Base-by-base conservation (phyloP, 805 yeast species). In the Ogataea ramenticola region DNA sequence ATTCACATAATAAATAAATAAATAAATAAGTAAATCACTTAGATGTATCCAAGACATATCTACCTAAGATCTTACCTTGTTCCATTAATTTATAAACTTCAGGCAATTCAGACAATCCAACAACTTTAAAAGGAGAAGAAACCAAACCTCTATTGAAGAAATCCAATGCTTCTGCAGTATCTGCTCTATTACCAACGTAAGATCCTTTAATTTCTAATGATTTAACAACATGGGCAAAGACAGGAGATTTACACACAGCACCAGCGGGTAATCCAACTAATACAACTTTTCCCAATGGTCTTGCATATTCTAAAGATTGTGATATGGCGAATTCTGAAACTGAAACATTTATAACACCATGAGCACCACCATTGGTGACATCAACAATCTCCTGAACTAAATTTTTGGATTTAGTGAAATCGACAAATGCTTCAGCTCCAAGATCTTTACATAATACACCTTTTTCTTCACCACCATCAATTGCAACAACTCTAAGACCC, bases 131-230 rank as follows among this genome's bases (percentile, higher is more conserved):
- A 55, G 67, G 86, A 43, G 84, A 75, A 50, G 72, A 66, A 56
- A 82, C 79, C 54, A 77, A 66, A 44, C 88, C 88, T 65, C 86
- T 72, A 46, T 72, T 49, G 60, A 79, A 82, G 73, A 82, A 81
- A 55, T 82, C 86, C 46, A 82, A 60, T 40, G 88, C 88, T 65
- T 82, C 89, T 50, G 82, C 75, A 52, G 91, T 77, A 68, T 87
- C 96, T 52, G 84, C 83, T 69, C 95, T 82, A 79, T 85, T 85
- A 57, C 95, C 96, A 50, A 86, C 95, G 61, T 84, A 84, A 43
- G 95, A 85, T 55, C 93, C 95, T 64, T 72, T 78, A 61, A 86
- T 81, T 58, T 71, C 70, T 63, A 83, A 71, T 46, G 86, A 77
- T 68, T 76, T 82, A 53, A 83, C 81, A 48, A 86, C 95, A 42